Conservation (phyloP, 441 rosid genomes). For the Geranium incanum region DNA sequence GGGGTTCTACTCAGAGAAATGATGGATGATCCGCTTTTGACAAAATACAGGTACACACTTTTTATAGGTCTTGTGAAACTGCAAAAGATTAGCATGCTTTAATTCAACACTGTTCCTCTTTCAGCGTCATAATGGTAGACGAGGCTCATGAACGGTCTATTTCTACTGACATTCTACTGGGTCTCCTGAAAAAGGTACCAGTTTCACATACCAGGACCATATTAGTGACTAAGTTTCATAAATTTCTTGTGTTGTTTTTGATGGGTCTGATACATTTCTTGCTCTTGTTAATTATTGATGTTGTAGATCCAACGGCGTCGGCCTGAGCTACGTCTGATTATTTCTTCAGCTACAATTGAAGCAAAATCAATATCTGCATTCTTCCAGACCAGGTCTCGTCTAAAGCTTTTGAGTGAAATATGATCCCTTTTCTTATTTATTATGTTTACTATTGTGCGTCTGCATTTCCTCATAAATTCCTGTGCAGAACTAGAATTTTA, state of each 20-base stretch:
- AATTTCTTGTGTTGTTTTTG: conserved; percentile 6
- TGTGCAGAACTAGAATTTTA: conserved; percentile 3
- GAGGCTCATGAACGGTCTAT: conserved; percentile 99
- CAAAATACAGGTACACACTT: conserved; percentile 70
- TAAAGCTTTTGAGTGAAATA: conserved; percentile 17
- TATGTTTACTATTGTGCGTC: neutral
- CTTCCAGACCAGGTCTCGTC: conserved; percentile 60
- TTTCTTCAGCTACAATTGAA: conserved; percentile 94
- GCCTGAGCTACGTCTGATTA: conserved; percentile 79
- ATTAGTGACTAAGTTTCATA: conserved; percentile 1
- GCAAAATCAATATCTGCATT: conserved; percentile 77
- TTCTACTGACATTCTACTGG: conserved; percentile 85
- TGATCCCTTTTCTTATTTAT: conserved; percentile 1
- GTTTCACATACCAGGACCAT: conserved; percentile 6
- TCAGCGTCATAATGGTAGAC: conserved; percentile 92
- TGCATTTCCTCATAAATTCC: neutral
- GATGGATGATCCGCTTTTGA: conserved; percentile 98
- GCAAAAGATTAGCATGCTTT: conserved; percentile 6
- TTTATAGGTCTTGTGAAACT: conserved; percentile 10
- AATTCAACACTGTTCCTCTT: neutral
- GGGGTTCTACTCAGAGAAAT: conserved; percentile 93
- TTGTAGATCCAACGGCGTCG: conserved; percentile 74
- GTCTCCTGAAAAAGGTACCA: conserved; percentile 83
- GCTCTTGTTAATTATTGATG: conserved; percentile 17
- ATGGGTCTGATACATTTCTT: conserved; percentile 11